These are phyloP conservation scores for Mallotus japonicus DNA, from an alignment of 441 rosid genomes.

Conservation along the genomic window DNA sequence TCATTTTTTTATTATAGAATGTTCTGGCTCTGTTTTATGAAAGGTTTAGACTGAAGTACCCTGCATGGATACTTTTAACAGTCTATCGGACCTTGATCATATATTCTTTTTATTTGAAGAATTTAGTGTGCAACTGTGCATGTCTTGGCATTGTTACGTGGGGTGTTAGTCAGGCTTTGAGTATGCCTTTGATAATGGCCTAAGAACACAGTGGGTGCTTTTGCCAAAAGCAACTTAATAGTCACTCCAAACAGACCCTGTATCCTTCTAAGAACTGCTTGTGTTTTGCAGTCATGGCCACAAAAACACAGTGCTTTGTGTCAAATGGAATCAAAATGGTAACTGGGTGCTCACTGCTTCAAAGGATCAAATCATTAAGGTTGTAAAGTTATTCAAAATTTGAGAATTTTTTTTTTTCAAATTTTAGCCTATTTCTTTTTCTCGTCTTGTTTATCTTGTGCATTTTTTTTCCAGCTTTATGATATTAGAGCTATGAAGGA, in stretches of 20 bases:
- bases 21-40: neutral
- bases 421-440: neutral
- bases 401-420: neutral
- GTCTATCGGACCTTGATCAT: neutral
- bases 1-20: neutral
- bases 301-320: slow-evolving; percentile 92
- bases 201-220: neutral
- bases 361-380: slow-evolving; percentile 97
- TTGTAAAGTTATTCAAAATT: slow-evolving; percentile 21
- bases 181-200: neutral
- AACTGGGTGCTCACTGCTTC: slow-evolving; percentile 93
- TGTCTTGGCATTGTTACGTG: neutral
- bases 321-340: slow-evolving; percentile 98
- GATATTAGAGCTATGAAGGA: slow-evolving; percentile 98
- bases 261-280: slow-evolving; percentile 22
- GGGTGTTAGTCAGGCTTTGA: neutral
- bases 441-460: neutral
- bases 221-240: neutral
- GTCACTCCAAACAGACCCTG: neutral
- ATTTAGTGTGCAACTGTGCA: neutral
- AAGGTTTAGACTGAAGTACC: neutral
- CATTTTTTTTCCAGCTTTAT: slow-evolving; percentile 58
- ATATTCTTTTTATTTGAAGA: neutral
- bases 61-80: neutral
- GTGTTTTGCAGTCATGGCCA: slow-evolving; percentile 85